A percentile compares a stretch with the other conserved stretches of the same genome.
phyloP scores from a whole-genome alignment of 495 filamentous ascomycete species.

The Neurospora pannonica region DNA sequence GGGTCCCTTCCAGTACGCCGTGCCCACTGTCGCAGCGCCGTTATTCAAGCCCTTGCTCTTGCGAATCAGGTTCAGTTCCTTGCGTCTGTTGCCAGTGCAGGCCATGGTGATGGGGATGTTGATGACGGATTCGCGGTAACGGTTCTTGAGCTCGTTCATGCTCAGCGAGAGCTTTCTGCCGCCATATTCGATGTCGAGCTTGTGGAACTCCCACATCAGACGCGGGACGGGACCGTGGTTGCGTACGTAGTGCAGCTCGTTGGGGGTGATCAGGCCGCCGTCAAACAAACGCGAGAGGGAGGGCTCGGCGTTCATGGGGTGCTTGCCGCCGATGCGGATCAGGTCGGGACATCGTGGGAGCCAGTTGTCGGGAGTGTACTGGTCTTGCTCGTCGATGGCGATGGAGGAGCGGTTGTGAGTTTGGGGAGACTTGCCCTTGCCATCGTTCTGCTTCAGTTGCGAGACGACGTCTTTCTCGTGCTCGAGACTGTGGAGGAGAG shows the following conservation, averaged over 20 bases:
- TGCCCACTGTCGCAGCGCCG: slow-evolving; percentile 6
- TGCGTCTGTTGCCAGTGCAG: slow-evolving; percentile 11
- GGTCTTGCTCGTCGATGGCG: slow-evolving; percentile 14
- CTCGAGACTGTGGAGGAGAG: neutral
- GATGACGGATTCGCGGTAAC: slow-evolving; percentile 4
- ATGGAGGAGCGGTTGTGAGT: slow-evolving; percentile 10
- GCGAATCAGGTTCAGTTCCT: slow-evolving; percentile 10
- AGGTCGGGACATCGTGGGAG: slow-evolving; percentile 5
- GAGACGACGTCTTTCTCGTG: neutral
- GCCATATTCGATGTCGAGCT: slow-evolving; percentile 3
- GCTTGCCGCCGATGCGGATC: slow-evolving; percentile 7
- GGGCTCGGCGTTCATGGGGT: slow-evolving; percentile 11
- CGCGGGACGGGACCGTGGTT: slow-evolving; percentile 12
- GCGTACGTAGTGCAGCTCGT: slow-evolving; percentile 9
- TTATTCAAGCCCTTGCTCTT: slow-evolving; percentile 13
- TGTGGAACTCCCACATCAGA: slow-evolving; percentile 12
- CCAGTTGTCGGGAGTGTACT: slow-evolving; percentile 14
- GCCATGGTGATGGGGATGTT: slow-evolving; percentile 13
- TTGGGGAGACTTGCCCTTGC: slow-evolving; percentile 3
- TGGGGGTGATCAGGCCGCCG: slow-evolving; percentile 10
- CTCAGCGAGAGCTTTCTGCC: slow-evolving; percentile 1
- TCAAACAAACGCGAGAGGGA: neutral
- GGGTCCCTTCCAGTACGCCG: slow-evolving; percentile 11
- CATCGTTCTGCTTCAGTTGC: slow-evolving; percentile 5
- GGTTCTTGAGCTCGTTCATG: slow-evolving; percentile 8